phyloP scores from a whole-genome alignment of 345 rosid genomes.

The Nephelium lappaceum region DNA sequence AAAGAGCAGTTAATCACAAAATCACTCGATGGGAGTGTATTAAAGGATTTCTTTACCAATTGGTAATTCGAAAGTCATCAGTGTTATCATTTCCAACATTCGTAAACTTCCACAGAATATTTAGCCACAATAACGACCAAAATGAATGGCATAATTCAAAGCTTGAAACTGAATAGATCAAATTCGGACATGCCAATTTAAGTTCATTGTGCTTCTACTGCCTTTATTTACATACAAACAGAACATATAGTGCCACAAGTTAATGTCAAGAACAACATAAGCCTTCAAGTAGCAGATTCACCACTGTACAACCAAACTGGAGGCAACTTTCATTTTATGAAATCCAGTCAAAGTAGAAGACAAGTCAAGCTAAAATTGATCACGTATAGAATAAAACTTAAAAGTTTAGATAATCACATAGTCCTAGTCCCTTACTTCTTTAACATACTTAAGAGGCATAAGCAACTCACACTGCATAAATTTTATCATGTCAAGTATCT shows the following conservation, averaged over 20 bases:
- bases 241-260: constrained; percentile 2
- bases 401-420: not conserved
- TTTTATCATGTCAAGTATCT: not conserved
- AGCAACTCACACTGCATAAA: not conserved
- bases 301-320: not conserved
- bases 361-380: not conserved
- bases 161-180: not conserved
- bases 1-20: not conserved
- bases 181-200: not conserved
- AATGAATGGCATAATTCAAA: not conserved
- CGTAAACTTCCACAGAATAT: not conserved
- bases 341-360: not conserved
- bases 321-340: not conserved
- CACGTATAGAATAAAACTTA: not conserved
- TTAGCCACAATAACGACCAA: not conserved
- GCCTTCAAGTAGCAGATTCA: not conserved
- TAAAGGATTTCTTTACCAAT: not conserved
- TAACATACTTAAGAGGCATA: not conserved
- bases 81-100: not conserved
- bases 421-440: not conserved
- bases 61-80: not conserved
- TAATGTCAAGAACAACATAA: not conserved
- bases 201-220: not conserved
- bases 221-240: not conserved
- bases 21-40: not conserved